Evolutionary conservation across 257 asterid genomes (phyloP).

Genomic region (Gentiana macrophylla): DNA sequence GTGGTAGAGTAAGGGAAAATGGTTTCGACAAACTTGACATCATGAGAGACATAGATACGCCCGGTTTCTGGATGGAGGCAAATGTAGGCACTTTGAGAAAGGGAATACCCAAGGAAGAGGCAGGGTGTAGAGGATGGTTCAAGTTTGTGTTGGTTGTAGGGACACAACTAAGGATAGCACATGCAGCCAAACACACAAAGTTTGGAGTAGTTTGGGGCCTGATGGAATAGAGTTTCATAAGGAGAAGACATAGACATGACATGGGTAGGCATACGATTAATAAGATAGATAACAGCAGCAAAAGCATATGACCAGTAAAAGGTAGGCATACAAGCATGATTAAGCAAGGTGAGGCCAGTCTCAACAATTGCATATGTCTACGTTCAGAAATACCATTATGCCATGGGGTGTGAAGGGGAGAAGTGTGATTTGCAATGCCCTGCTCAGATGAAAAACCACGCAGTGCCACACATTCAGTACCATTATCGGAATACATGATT

Average conservation of each 20-base stretch:
- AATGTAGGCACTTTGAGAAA: conserved; percentile 2
- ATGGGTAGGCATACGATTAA: neutral
- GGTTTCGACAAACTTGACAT: neutral
- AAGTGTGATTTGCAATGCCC: neutral
- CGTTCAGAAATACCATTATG: neutral
- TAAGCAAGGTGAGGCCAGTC: neutral
- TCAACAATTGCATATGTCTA: neutral
- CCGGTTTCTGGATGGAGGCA: neutral
- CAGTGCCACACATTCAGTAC: neutral
- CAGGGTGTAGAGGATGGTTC: neutral
- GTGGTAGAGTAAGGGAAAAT: neutral
- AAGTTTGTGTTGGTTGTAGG: neutral
- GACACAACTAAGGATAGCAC: conserved; percentile 3
- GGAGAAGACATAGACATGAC: neutral
- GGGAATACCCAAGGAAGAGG: conserved; percentile 3
- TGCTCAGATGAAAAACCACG: neutral
- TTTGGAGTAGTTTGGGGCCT: neutral
- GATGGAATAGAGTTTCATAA: neutral
- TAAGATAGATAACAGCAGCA: neutral
- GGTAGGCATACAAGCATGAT: no score
- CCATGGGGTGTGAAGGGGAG: conserved; percentile 2
- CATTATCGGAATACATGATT: neutral
- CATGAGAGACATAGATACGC: no score
- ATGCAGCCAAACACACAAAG: conserved; percentile 7
- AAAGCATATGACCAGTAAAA: neutral